Conservation (phyloP, 495 filamentous ascomycete species). For the Apodospora peruviana region DNA sequence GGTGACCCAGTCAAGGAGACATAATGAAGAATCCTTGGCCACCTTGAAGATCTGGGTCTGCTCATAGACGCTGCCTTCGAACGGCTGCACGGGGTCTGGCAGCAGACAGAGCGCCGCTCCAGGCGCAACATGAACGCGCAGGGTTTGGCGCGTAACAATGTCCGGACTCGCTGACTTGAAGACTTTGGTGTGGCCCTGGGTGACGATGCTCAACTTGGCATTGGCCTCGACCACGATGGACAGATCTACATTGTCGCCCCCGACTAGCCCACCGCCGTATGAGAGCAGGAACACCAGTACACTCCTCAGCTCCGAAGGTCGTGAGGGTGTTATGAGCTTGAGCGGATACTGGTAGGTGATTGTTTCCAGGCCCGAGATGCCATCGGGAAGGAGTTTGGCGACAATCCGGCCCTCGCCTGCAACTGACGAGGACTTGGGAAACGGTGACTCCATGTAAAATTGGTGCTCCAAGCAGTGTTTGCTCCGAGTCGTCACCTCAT, state of each 20-base stretch:
- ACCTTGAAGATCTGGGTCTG: constrained; percentile 75
- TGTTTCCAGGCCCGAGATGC: constrained; percentile 62
- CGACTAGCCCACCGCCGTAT: constrained; percentile 90
- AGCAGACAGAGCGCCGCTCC: constrained; percentile 75
- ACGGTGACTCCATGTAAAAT: constrained; percentile 48
- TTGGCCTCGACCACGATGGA: constrained; percentile 54
- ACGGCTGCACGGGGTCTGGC: constrained; percentile 93
- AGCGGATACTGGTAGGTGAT: constrained; percentile 90
- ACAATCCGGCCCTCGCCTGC: constrained; percentile 75
- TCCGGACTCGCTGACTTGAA: constrained; percentile 65
- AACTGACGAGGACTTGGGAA: constrained; percentile 62
- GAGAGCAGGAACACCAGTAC: constrained; percentile 80
- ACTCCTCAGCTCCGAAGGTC: constrained; percentile 48
- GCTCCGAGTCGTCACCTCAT: background rate
- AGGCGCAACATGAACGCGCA: constrained; percentile 56
- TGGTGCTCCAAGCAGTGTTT: too few species aligned
- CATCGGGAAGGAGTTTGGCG: constrained; percentile 65
- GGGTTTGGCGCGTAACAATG: constrained; percentile 60
- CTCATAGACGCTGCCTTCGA: constrained; percentile 70
- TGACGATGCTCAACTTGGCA: constrained; percentile 76
- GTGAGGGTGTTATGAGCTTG: constrained; percentile 74
- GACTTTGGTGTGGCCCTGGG: constrained; percentile 93
- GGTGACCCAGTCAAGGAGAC: constrained; percentile 87
- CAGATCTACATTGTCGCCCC: constrained; percentile 75
- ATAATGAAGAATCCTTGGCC: constrained; percentile 55